Evolutionary conservation across 371 early-diverging fungal species (phyloP).

Genomic region (Basidiobolus heterosporus): DNA sequence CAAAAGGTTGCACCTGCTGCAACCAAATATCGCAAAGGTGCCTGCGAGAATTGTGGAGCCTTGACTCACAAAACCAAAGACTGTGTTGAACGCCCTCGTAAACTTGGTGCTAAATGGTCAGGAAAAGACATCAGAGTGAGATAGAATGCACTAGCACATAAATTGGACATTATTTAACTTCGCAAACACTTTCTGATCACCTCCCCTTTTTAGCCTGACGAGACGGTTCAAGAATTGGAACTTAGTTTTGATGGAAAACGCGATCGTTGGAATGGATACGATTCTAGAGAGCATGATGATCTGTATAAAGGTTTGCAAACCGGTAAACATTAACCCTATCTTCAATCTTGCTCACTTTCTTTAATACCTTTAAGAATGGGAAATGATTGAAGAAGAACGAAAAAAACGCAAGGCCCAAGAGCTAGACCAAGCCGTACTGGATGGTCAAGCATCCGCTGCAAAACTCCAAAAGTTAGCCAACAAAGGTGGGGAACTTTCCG

Average conservation of each 20-base stretch:
- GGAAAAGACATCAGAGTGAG: slow-evolving; percentile 52
- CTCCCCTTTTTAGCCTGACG: slow-evolving; percentile 40
- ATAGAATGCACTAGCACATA: not conserved
- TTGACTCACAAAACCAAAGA: slow-evolving; percentile 81
- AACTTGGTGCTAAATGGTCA: slow-evolving; percentile 75
- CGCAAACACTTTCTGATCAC: no score
- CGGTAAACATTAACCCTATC: no score
- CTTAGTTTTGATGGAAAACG: slow-evolving; percentile 87
- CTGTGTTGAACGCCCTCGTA: slow-evolving; percentile 87
- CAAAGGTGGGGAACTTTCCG: slow-evolving; percentile 19
- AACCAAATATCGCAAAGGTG: slow-evolving; percentile 84
- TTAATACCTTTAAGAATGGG: slow-evolving; percentile 43
- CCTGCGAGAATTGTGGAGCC: slow-evolving; percentile 94
- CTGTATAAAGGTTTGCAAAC: slow-evolving; percentile 17
- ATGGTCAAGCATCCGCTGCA: slow-evolving; percentile 24
- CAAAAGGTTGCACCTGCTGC: slow-evolving; percentile 55
- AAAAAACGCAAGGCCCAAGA: slow-evolving; percentile 62
- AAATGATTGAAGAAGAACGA: slow-evolving; percentile 76
- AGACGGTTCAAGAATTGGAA: slow-evolving; percentile 60
- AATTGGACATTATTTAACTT: no score
- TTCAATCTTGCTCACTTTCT: no score
- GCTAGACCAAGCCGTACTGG: slow-evolving; percentile 46
- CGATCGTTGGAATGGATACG: slow-evolving; percentile 95
- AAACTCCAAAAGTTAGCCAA: slow-evolving; percentile 10
- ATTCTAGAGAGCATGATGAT: slow-evolving; percentile 66